Evolutionary conservation across 2,329 filamentous ascomycete species (phyloP).

Genomic region (Diaporthe sp.): DNA sequence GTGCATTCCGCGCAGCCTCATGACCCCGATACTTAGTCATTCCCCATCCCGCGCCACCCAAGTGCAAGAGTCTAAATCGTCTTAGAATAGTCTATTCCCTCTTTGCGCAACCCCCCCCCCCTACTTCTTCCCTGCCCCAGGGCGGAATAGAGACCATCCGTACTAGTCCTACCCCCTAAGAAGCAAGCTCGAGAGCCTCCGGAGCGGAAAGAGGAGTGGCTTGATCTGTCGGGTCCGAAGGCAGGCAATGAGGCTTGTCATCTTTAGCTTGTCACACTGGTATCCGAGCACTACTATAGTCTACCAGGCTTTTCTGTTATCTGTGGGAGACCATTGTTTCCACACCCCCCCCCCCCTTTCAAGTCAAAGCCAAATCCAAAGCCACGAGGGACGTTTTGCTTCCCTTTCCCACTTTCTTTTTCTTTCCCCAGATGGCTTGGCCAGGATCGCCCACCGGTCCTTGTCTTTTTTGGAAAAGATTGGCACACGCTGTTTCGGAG

Average conservation of each 20-base stretch:
- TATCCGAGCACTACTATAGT: background rate
- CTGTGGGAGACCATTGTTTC: no score
- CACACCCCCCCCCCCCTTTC: background rate
- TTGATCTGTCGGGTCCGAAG: constrained; percentile 8
- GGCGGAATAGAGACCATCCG: constrained; percentile 1
- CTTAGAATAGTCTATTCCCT: constrained; percentile 11
- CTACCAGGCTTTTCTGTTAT: background rate
- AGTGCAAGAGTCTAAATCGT: background rate
- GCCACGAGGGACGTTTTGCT: background rate
- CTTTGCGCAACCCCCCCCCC: background rate
- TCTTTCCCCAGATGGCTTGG: background rate
- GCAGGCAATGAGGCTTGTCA: background rate
- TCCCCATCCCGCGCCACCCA: constrained; percentile 4
- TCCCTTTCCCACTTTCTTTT: background rate
- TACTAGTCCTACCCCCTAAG: background rate
- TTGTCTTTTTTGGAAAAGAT: background rate
- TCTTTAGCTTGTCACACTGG: background rate
- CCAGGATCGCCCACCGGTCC: background rate
- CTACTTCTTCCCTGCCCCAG: background rate
- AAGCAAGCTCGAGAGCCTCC: constrained; percentile 10
- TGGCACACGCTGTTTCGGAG: background rate
- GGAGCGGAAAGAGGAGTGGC: constrained; percentile 23
- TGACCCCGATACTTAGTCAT: constrained; percentile 28
- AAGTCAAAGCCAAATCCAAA: background rate
- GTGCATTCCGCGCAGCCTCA: constrained; percentile 25